Evolutionary conservation across 1,284 basidiomycete species (phyloP).

Genomic region (Taiwanofungus camphoratus): DNA sequence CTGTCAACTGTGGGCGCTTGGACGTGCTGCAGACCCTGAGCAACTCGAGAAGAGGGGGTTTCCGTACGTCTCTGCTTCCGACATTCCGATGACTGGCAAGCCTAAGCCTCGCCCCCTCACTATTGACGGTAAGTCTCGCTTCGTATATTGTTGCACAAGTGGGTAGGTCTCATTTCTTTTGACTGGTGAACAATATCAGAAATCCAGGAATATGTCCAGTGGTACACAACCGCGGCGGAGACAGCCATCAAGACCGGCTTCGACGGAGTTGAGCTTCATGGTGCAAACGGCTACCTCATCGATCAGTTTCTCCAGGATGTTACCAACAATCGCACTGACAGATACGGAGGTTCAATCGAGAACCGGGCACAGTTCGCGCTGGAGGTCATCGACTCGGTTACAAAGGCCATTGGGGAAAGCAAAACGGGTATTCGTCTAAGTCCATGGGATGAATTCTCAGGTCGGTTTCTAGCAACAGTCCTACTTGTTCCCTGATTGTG

Average conservation of each 20-base stretch:
- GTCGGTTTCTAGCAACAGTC: no score
- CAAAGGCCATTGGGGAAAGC: constrained; percentile 31
- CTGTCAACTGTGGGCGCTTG: constrained; percentile 43
- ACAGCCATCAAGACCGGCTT: constrained; percentile 43
- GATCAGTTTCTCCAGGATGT: constrained; percentile 40
- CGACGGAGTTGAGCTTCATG: constrained; percentile 35
- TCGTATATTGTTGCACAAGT: neutral
- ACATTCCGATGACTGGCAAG: constrained; percentile 34
- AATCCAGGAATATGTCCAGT: constrained; percentile 36
- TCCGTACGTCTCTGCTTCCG: constrained; percentile 34
- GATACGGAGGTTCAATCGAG: constrained; percentile 53
- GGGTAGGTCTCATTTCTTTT: neutral
- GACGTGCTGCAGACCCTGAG: constrained; percentile 30
- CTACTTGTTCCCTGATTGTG: no score
- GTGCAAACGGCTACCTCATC: constrained; percentile 35
- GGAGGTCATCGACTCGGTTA: constrained; percentile 43
- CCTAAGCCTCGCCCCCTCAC: constrained; percentile 33
- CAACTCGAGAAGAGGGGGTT: constrained; percentile 19
- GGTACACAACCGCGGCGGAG: constrained; percentile 33
- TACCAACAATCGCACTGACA: constrained; percentile 51
- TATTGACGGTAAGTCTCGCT: constrained; percentile 17
- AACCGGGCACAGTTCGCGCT: constrained; percentile 47
- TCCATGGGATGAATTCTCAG: constrained; percentile 43
- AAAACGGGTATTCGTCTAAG: constrained; percentile 46
- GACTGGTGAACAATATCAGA: constrained; percentile 25